Evolutionary conservation across 805 yeast genomes (phyloP).

Genomic region (Saturnispora kantuleensis): DNA sequence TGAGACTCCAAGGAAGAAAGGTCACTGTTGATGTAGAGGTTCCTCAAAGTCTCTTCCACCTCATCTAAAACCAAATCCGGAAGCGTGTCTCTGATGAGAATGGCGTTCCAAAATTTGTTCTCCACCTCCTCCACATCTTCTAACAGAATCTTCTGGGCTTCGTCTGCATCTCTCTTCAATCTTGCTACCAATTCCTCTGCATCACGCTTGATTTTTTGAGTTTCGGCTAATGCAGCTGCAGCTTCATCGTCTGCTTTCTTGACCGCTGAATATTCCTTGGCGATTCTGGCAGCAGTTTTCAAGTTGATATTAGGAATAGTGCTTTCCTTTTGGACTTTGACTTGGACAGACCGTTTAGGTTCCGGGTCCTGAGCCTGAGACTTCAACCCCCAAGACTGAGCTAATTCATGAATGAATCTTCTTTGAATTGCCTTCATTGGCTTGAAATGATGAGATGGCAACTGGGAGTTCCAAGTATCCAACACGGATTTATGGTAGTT

Average conservation of each 20-base stretch:
- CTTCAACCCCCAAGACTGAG: slow-evolving; percentile 47
- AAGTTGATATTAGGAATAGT: slow-evolving; percentile 36
- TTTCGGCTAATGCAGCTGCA: slow-evolving; percentile 19
- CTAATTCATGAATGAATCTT: slow-evolving; percentile 58
- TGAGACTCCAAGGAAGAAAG: slow-evolving; percentile 4
- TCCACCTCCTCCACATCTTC: not conserved
- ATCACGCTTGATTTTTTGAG: slow-evolving; percentile 21
- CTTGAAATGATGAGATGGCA: slow-evolving; percentile 45
- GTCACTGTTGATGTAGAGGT: not conserved
- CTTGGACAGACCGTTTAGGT: slow-evolving; percentile 64
- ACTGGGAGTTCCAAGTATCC: slow-evolving; percentile 27
- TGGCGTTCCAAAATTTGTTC: slow-evolving; percentile 37
- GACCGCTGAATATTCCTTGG: slow-evolving; percentile 25
- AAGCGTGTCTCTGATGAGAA: slow-evolving; percentile 42
- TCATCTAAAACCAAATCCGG: slow-evolving; percentile 43
- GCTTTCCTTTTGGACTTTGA: slow-evolving; percentile 30
- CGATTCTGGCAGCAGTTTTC: slow-evolving; percentile 32
- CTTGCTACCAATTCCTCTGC: slow-evolving; percentile 18
- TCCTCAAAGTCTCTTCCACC: slow-evolving; percentile 24
- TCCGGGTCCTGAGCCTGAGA: slow-evolving; percentile 75
- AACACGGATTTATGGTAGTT: slow-evolving; percentile 1
- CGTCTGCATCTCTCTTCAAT: slow-evolving; percentile 12
- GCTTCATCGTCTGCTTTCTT: slow-evolving; percentile 22
- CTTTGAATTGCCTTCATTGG: slow-evolving; percentile 69
- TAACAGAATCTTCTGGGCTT: not conserved